Evolutionary conservation across 2,329 filamentous ascomycete genomes (phyloP).

Genomic region (Neofusicoccum parvum): DNA sequence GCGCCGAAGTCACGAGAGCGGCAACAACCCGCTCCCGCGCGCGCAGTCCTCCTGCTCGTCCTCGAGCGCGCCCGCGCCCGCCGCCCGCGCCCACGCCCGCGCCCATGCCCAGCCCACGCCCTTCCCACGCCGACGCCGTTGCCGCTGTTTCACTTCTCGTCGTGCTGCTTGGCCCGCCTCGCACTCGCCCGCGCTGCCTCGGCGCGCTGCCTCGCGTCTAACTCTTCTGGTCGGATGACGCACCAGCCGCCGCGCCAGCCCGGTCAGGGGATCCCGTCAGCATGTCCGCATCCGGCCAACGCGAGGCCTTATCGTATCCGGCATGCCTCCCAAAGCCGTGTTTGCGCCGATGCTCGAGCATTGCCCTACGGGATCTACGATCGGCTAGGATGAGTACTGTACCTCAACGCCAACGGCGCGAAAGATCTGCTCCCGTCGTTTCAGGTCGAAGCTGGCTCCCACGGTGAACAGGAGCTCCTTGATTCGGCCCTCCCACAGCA

Average conservation of each 20-base stretch:
- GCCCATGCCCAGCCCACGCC: background rate
- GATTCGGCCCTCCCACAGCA: conserved; percentile 90
- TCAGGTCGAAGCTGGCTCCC: conserved; percentile 81
- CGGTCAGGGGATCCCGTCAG: conserved; percentile 17
- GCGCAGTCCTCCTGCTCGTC: too few relatives aligned
- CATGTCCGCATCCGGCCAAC: background rate
- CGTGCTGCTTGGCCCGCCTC: conserved; percentile 6
- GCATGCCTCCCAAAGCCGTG: conserved; percentile 20
- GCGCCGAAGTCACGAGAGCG: background rate
- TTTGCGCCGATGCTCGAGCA: conserved; percentile 21
- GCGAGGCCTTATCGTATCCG: conserved; percentile 18
- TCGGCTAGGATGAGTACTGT: conserved; percentile 74
- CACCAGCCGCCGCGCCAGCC: conserved; percentile 16
- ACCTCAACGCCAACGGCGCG: conserved; percentile 76
- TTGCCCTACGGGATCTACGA: conserved; percentile 28
- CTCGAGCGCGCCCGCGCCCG: background rate
- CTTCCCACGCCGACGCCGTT: background rate
- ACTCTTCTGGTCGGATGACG: conserved; percentile 19
- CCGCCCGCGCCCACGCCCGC: background rate
- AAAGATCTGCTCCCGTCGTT: conserved; percentile 74
- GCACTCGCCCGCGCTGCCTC: conserved; percentile 1
- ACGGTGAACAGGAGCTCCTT: conserved; percentile 93
- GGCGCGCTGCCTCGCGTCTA: conserved; percentile 1
- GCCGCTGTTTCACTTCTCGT: conserved; percentile 18
- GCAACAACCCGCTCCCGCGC: too few relatives aligned